Base-by-base conservation (phyloP, 768 basidiomycete genomes). In the Vishniacozyma victoriae region DNA sequence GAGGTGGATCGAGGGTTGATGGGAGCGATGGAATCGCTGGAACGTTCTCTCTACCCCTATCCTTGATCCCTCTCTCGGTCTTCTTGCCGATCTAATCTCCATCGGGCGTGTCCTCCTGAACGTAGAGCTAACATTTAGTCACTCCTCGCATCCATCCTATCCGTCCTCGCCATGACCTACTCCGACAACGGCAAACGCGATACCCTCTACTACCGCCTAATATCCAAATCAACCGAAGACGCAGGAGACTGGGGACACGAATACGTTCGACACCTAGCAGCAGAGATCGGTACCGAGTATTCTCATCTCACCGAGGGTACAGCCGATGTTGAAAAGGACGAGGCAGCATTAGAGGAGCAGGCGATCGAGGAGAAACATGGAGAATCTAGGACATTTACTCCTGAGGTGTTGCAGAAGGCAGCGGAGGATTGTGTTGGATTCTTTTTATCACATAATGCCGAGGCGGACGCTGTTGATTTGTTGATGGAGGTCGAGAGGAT, bases 171-270 rank as follows among this genome's bases (percentile, higher is more conserved):
- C 5, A 99, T 99, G 95, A 99, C 95, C 5, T 97, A 97, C 71
- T 96, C 92, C 7, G 95, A 99, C 74, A 92, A 89, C 15, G 84
- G 95, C 75, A 89, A 90, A 33, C 84, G 95, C 41, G 93, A 93
- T 48, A 99, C 95, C 2, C 82, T 99, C 23, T 82, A 83, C 54
- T 97, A 95, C 75, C 86, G 92, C 39, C 80, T 97, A 18, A 78
- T 91, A 27, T 85, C 87, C 5, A 80, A 82, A 15, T 67, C 72
- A 13, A 67, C 70, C 26, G 75, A 76, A 60, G 87, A 90, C 57
- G 92, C 95, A 0, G 92, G 93, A n/a, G 79, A 83, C 25, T 99
- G 95, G 95, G 95, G 95, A 3, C 92, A 99, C 69, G 95, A 99
- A 76, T 99, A 99, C 66, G 88, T 97, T 45, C 84, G 93, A 26